A percentile compares a stretch with the other conserved stretches of the same genome.
phyloP scores from a whole-genome alignment of 164 flowering plant genomes.

The Platanus orientalis region DNA sequence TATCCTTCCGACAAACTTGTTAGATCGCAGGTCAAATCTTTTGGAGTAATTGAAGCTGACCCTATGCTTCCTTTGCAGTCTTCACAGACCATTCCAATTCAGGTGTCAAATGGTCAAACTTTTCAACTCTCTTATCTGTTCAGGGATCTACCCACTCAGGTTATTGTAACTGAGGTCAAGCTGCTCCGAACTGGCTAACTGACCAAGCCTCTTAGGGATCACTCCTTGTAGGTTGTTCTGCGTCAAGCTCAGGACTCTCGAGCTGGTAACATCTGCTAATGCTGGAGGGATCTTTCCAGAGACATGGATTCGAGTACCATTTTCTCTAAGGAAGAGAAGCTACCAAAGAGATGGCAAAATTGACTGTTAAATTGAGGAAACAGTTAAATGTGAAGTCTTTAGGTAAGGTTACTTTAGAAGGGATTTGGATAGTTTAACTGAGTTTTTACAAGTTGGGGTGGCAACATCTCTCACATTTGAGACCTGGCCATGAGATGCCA shows the following conservation, averaged over 20 bases:
- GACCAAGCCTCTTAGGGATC: slow-evolving; percentile 35
- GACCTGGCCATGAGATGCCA: slow-evolving; percentile 59
- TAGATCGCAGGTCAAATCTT: slow-evolving; percentile 44
- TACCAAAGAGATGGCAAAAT: slow-evolving; percentile 31
- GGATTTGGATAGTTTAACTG: slow-evolving; percentile 36
- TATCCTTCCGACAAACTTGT: slow-evolving; percentile 28
- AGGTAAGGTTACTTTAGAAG: slow-evolving; percentile 35
- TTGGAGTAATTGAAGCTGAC: slow-evolving; percentile 34
- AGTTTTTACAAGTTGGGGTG: slow-evolving; percentile 38
- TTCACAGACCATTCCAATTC: slow-evolving; percentile 33
- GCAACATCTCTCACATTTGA: slow-evolving; percentile 47
- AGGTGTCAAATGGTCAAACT: slow-evolving; percentile 43
- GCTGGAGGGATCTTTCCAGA: slow-evolving; percentile 36
- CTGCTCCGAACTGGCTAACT: slow-evolving; percentile 30
- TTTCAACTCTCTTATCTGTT: slow-evolving; percentile 35
- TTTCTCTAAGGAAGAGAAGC: slow-evolving; percentile 38
- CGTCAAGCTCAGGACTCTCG: slow-evolving; percentile 35
- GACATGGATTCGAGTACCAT: slow-evolving; percentile 36
- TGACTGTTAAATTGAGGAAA: slow-evolving; percentile 27
- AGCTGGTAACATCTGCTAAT: slow-evolving; percentile 14
- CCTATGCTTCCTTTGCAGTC: slow-evolving; percentile 24
- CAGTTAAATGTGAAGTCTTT: slow-evolving; percentile 42
- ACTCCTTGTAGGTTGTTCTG: slow-evolving; percentile 42
- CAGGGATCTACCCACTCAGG: slow-evolving; percentile 39
- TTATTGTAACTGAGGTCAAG: slow-evolving; percentile 54